Base-by-base conservation (phyloP, 2,329 filamentous ascomycete genomes). In the Cladosporium sp. region DNA sequence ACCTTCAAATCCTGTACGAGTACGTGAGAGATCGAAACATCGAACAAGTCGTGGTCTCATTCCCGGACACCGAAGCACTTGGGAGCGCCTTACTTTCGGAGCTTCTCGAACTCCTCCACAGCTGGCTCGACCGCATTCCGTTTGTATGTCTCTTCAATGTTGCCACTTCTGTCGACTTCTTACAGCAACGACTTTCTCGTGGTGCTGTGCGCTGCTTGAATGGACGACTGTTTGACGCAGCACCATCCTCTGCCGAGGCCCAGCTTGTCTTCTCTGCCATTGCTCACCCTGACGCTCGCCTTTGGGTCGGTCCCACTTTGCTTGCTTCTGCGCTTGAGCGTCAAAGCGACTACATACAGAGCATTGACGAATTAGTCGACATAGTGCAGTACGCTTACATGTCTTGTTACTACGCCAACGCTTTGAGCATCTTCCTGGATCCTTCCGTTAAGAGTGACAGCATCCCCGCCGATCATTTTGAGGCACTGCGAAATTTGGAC, bases 51-150 rank as follows among this genome's bases (percentile, higher is more conserved):
- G 78, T 89, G 48, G 74, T 95, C 45, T 82, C 85, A 0, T 83
- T 93, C 54, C 85, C 90, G 66, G 88, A 93, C 63, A 89, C 86
- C 57, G 89, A 93, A 69, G 87, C 85, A 0, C 91, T 93, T 63
- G 87, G 91, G 60, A 81, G 81, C 43, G 73, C 73, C 31, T 69
- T 93, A n/a, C 71, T 95, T 10, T 83, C 83, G 1, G 87, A 92
- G 54, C 65, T 89, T 34, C 78, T 92, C 43, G 75, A 77, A 35
- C 75, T 91, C 4, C 77, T 92, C 55, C 79, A 79, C 56, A 80
- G 78, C 38, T 93, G 88, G 86, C 78, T 81, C 8, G 81, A 87
- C 58, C 84, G 86, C 19, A 86, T 93, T 43, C 85, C 85, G 0
- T 90, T 93, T 58, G 81, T 86, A 1, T 74, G 90, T 1, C 73